Conservation (phyloP, 2,329 filamentous ascomycete genomes). For the Lachnellula cervina region DNA sequence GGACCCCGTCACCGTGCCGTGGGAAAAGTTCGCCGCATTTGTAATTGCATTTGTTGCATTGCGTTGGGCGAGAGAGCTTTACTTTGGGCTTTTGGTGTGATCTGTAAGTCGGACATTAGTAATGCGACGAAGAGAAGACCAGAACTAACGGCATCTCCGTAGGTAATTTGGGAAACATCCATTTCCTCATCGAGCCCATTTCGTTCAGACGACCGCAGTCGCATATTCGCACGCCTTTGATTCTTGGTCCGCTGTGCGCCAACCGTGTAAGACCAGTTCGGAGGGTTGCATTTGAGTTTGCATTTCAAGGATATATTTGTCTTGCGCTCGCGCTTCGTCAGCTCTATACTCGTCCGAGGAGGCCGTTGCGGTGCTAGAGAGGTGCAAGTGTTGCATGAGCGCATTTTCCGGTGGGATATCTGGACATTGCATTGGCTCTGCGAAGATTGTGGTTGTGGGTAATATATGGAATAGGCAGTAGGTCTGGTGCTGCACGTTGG, state of each 20-base stretch:
- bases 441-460: neutral
- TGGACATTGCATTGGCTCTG: neutral
- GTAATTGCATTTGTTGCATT: too few species aligned
- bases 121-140: neutral
- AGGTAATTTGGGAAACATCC: neutral
- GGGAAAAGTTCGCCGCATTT: too few species aligned
- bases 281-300: neutral
- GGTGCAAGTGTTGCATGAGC: neutral
- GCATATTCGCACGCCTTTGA: neutral
- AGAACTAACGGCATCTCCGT: neutral
- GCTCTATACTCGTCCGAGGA: conserved; percentile 1
- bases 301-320: conserved; percentile 13
- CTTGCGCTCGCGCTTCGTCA: neutral
- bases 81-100: neutral
- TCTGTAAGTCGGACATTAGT: neutral
- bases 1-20: too few species aligned
- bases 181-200: neutral
- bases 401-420: neutral
- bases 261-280: neutral
- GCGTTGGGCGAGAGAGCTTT: neutral
- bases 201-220: neutral
- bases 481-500: conserved; percentile 6
- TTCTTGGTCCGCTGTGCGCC: neutral
- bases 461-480: conserved; percentile 9
- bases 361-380: neutral